phyloP scores from a whole-genome alignment of 257 asterid species.

The Fraxinus cuspidata region DNA sequence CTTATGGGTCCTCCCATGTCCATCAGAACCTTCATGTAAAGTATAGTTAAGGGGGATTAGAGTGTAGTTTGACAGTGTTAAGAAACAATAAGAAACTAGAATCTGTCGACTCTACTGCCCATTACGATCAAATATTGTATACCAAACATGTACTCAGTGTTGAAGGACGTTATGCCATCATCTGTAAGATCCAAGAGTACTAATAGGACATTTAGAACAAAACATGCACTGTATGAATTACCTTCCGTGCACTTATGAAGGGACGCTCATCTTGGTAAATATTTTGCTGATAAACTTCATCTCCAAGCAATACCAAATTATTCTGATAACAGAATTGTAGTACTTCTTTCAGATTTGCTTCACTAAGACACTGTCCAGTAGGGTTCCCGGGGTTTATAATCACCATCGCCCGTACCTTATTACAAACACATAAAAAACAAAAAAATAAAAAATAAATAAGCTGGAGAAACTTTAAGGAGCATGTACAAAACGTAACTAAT shows the following conservation, averaged over 20 bases:
- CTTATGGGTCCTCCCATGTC: constrained; percentile 88
- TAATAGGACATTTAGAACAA: neutral
- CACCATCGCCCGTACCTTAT: constrained; percentile 98
- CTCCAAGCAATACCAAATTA: constrained; percentile 82
- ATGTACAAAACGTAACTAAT: neutral
- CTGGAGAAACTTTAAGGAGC: neutral
- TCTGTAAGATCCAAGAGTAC: constrained; percentile 1
- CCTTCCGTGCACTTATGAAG: constrained; percentile 90
- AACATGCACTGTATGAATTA: constrained; percentile 22
- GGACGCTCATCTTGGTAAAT: constrained; percentile 98
- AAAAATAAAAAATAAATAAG: neutral
- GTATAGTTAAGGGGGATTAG: neutral
- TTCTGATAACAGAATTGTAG: constrained; percentile 76
- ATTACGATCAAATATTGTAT: neutral
- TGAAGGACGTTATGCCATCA: neutral
- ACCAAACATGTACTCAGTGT: neutral
- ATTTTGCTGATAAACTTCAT: constrained; percentile 98
- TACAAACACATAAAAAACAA: constrained; percentile 9
- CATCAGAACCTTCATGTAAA: constrained; percentile 66
- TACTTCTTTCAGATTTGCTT: constrained; percentile 68
- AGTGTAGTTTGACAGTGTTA: neutral
- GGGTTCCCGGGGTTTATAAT: constrained; percentile 98
- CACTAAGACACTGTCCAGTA: constrained; percentile 95
- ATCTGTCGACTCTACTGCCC: neutral
- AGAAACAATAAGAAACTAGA: neutral